Conservation (phyloP, 2,329 filamentous ascomycete genomes). For the Epichloe bromicola region DNA sequence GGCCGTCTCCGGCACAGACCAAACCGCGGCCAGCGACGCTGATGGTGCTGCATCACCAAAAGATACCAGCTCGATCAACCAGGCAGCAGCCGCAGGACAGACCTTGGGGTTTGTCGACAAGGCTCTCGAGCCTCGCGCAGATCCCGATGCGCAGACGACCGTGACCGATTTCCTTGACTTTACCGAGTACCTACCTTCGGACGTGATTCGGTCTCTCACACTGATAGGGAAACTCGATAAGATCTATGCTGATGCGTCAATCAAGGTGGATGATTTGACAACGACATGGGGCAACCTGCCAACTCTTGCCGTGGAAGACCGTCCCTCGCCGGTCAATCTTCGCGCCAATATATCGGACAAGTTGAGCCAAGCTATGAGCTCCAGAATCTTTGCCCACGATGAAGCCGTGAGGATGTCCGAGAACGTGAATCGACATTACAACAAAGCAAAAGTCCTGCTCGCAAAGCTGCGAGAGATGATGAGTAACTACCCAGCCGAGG, state of each 20-base stretch:
- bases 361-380: constrained; percentile 39
- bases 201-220: constrained; percentile 51
- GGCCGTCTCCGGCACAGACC: constrained; percentile 16
- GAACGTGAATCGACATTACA: constrained; percentile 49
- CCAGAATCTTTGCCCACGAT: constrained; percentile 45
- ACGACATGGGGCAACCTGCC: constrained; percentile 44
- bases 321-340: constrained; percentile 35
- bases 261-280: constrained; percentile 42
- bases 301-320: constrained; percentile 30
- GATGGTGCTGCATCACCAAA: constrained; percentile 17
- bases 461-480: constrained; percentile 46
- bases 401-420: constrained; percentile 52
- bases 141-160: constrained; percentile 57
- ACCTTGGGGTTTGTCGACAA: constrained; percentile 23
- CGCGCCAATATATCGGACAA: constrained; percentile 48
- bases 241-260: constrained; percentile 42
- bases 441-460: constrained; percentile 44
- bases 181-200: constrained; percentile 55
- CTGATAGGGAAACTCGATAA: constrained; percentile 52
- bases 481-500: constrained; percentile 45
- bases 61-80: constrained; percentile 14
- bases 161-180: constrained; percentile 58
- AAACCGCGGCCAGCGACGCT: constrained; percentile 10
- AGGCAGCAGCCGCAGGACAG: constrained; percentile 13
- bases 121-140: constrained; percentile 38